These are phyloP conservation scores for Aspergillus udagawae DNA, from an alignment of 2,329 filamentous ascomycete species.

Conservation along the genomic window DNA sequence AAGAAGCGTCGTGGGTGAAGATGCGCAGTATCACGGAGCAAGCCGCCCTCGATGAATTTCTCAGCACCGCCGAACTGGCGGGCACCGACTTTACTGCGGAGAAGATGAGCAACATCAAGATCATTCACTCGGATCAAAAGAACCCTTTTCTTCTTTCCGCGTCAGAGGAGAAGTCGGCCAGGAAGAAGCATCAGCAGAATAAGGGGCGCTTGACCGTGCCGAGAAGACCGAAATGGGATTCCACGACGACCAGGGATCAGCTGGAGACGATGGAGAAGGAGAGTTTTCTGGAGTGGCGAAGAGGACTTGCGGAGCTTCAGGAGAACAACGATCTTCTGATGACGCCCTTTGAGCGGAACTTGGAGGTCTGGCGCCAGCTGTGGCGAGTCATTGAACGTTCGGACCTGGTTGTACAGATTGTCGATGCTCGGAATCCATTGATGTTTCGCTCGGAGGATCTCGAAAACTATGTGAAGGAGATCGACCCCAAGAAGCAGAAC, in stretches of 20 bases:
- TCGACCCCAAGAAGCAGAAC: conserved; percentile 84
- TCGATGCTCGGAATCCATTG: conserved; percentile 91
- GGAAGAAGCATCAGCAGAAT: conserved; percentile 81
- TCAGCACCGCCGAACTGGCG: conserved; percentile 93
- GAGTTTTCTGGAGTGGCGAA: conserved; percentile 79
- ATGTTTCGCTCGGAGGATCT: conserved; percentile 93
- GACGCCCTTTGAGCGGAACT: conserved; percentile 95
- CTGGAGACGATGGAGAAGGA: conserved; percentile 76
- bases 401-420: conserved; percentile 94
- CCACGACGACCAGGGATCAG: conserved; percentile 75
- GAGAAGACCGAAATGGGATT: conserved; percentile 82
- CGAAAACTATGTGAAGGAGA: conserved; percentile 89
- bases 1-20: conserved; percentile 96
- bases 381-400: conserved; percentile 98
- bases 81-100: conserved; percentile 98
- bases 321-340: conserved; percentile 92
- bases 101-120: conserved; percentile 98
- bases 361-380: conserved; percentile 96
- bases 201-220: conserved; percentile 79
- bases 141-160: conserved; percentile 90
- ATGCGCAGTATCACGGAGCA: conserved; percentile 99
- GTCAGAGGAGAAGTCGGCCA: conserved; percentile 71
- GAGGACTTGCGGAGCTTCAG: conserved; percentile 85
- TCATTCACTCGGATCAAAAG: conserved; percentile 93
- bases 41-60: conserved; percentile 91